phyloP scores from a whole-genome alignment of 495 filamentous ascomycete genomes.

The Bathelium albidoporum region DNA sequence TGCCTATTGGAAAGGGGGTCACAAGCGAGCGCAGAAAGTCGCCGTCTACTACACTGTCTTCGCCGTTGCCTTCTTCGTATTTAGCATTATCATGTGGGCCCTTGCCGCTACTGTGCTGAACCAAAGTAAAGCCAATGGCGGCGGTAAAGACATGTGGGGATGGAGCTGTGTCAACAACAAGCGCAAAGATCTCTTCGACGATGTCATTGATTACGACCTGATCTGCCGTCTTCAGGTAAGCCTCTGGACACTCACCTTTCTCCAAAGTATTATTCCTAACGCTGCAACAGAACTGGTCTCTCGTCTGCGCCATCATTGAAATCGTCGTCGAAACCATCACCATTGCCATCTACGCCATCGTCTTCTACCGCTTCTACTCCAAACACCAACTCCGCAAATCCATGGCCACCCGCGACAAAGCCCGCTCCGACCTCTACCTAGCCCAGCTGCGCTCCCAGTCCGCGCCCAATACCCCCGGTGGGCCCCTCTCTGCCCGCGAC shows the following conservation, averaged over 20 bases:
- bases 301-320: constrained; percentile 96
- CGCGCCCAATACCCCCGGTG: constrained; percentile 85
- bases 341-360: constrained; percentile 82
- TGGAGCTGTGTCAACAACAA: constrained; percentile 91
- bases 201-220: constrained; percentile 79
- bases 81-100: constrained; percentile 89
- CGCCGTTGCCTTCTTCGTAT: constrained; percentile 84
- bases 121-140: constrained; percentile 56
- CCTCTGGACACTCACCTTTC: constrained; percentile 5
- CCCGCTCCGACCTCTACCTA: constrained; percentile 87
- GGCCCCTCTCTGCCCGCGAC: constrained; percentile 32
- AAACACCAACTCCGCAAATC: constrained; percentile 90
- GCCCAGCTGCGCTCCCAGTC: constrained; percentile 88
- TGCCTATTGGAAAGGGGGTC: constrained; percentile 81
- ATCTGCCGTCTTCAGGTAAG: constrained; percentile 87
- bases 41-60: constrained; percentile 91
- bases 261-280: constrained; percentile 18
- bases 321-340: constrained; percentile 85
- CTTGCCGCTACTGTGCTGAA: constrained; percentile 78
- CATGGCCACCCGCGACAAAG: constrained; percentile 91
- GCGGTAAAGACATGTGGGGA: constrained; percentile 85
- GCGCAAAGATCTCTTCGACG: constrained; percentile 58
- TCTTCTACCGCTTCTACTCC: constrained; percentile 93
- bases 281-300: constrained; percentile 67
- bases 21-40: constrained; percentile 79